A percentile compares a stretch with the other conserved stretches of the same genome.
Evolutionary conservation across 176 grass and related monocot species (phyloP).

Genomic region (Cymbopogon citratus): DNA sequence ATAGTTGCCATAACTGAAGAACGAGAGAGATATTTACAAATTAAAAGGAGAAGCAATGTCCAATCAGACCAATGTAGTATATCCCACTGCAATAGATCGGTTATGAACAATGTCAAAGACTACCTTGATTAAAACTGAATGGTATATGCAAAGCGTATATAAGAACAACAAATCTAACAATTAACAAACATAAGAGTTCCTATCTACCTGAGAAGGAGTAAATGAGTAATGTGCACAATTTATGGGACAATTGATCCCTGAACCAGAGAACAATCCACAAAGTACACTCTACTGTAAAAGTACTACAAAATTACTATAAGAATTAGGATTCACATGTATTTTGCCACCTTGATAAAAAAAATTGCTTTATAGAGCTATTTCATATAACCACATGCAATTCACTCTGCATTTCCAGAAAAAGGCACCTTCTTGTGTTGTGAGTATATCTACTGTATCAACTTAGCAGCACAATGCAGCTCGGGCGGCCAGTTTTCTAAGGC

Average conservation of each 20-base stretch:
- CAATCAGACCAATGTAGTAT: background rate
- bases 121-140: conserved; percentile 4
- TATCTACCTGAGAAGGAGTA: background rate
- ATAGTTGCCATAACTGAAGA: conserved; percentile 38
- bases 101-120: conserved; percentile 5
- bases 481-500: background rate
- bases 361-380: background rate
- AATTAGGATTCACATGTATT: background rate
- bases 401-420: background rate
- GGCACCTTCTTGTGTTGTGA: background rate
- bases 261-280: background rate
- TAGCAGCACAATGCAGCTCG: background rate
- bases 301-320: background rate
- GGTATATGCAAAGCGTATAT: background rate
- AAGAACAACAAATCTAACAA: background rate
- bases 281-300: background rate
- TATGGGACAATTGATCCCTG: conserved; percentile 1
- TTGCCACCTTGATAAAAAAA: background rate
- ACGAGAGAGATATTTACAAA: conserved; percentile 3
- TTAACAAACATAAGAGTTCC: background rate
- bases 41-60: conserved; percentile 14
- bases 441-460: background rate
- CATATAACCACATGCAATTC: background rate
- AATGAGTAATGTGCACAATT: background rate
- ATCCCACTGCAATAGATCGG: conserved; percentile 28